phyloP scores from a whole-genome alignment of 2,329 filamentous ascomycete genomes.

The Aspergillus fumigatiaffinis region DNA sequence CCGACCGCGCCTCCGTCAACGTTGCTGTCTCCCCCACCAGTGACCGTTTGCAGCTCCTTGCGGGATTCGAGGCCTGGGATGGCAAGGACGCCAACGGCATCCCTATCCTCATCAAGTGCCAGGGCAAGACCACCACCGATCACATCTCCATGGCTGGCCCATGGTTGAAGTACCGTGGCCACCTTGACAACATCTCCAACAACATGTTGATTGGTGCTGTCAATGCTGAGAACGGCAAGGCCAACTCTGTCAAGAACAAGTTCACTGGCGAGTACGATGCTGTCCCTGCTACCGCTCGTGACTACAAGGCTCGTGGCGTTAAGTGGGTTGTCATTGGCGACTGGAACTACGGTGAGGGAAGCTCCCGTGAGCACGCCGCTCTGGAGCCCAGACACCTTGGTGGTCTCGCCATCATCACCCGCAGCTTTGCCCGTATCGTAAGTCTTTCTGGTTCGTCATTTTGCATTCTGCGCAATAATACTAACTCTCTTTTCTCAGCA shows the following conservation, averaged over 20 bases:
- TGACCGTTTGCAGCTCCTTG: slow-evolving; percentile 89
- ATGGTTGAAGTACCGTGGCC: slow-evolving; percentile 98
- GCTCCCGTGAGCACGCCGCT: slow-evolving; percentile 96
- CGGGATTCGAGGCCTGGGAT: slow-evolving; percentile 83
- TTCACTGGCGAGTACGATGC: slow-evolving; percentile 78
- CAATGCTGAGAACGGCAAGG: slow-evolving; percentile 93
- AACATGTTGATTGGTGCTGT: slow-evolving; percentile 98
- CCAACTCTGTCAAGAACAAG: slow-evolving; percentile 95
- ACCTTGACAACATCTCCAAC: slow-evolving; percentile 99
- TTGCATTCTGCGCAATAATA: not conserved
- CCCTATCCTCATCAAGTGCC: slow-evolving; percentile 91
- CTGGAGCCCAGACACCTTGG: slow-evolving; percentile 96
- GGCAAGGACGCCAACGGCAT: slow-evolving; percentile 82
- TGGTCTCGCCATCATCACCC: slow-evolving; percentile 92
- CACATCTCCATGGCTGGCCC: slow-evolving; percentile 97
- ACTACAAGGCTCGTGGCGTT: slow-evolving; percentile 97
- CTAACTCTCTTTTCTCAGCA: slow-evolving; percentile 50
- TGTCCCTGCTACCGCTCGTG: slow-evolving; percentile 89
- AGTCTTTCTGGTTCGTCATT: slow-evolving; percentile 22
- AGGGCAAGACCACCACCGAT: slow-evolving; percentile 96
- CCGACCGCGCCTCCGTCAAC: slow-evolving; percentile 65
- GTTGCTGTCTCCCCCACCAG: slow-evolving; percentile 85
- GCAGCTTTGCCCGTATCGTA: slow-evolving; percentile 90
- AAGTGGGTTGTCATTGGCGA: slow-evolving; percentile 97
- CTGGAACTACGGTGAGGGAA: slow-evolving; percentile 99